Percentiles rank a stretch among this genome's conserved stretches.
Evolutionary conservation across 179 eudicot species (phyloP).

Genomic region (Patellifolia procumbens): DNA sequence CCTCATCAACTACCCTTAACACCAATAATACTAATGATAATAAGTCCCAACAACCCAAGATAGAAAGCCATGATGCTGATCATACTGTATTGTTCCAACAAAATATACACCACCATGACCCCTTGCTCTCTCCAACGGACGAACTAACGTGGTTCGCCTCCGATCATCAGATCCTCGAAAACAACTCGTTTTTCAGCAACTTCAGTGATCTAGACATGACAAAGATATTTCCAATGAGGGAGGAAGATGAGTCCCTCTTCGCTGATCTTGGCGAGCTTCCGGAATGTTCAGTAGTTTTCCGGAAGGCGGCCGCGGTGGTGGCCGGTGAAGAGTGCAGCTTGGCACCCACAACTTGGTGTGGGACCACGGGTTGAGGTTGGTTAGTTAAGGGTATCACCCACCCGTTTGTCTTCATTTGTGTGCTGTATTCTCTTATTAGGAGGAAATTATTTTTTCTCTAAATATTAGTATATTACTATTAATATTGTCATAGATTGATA

Average conservation of each 20-base stretch:
- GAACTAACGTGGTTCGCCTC: conserved; percentile 54
- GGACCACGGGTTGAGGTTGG: conserved; percentile 43
- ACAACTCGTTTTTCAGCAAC: conserved; percentile 36
- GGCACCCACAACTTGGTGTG: conserved; percentile 44
- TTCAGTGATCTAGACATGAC: conserved; percentile 37
- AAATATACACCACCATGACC: conserved; percentile 13
- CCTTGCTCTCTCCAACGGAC: conserved; percentile 23
- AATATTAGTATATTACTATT: conserved; percentile 2
- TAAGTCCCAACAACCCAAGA: neutral
- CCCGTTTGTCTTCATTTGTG: conserved; percentile 24
- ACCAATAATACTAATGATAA: neutral
- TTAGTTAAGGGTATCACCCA: conserved; percentile 23
- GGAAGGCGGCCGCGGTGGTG: conserved; percentile 17
- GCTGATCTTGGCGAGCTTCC: conserved; percentile 45
- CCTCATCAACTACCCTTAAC: neutral
- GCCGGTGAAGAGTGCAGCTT: conserved; percentile 33
- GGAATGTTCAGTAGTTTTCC: conserved; percentile 40
- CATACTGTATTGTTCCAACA: conserved; percentile 11
- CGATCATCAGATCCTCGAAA: conserved; percentile 35
- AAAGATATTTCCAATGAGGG: conserved; percentile 52
- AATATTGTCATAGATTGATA: conserved; percentile 16
- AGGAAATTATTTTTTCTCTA: conserved; percentile 16
- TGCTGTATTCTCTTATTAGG: neutral
- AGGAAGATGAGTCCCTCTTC: conserved; percentile 50
- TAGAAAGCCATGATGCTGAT: neutral